phyloP scores from a whole-genome alignment of 768 basidiomycete species.

The Fomitopsis serialis region DNA sequence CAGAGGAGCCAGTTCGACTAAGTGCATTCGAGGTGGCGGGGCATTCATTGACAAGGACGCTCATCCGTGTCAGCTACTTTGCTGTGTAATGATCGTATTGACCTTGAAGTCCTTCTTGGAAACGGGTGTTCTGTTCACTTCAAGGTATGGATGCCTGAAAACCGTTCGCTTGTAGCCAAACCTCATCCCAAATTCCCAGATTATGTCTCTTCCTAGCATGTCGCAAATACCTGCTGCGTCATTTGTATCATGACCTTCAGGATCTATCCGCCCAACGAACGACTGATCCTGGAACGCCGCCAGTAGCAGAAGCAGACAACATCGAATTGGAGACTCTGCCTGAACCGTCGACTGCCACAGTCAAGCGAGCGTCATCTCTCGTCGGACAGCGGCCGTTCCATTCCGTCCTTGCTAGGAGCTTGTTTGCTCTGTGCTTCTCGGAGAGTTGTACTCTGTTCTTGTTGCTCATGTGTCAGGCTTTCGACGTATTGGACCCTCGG shows the following conservation, averaged over 20 bases:
- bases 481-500: constrained; percentile 48
- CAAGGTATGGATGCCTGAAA: background rate
- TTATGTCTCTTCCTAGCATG: constrained; percentile 49
- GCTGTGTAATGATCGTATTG: too few species aligned
- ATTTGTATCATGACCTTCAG: constrained; percentile 56
- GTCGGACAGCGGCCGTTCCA: constrained; percentile 34
- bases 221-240: constrained; percentile 50
- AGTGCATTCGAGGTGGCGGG: too few species aligned
- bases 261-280: constrained; percentile 31
- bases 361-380: background rate
- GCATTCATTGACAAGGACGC: too few species aligned
- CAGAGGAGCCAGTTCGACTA: too few species aligned
- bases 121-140: background rate
- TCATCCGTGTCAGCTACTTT: too few species aligned
- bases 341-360: constrained; percentile 21
- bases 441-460: constrained; percentile 72
- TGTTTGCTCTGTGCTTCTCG: constrained; percentile 69
- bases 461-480: constrained; percentile 67
- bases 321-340: constrained; percentile 25
- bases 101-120: too few species aligned
- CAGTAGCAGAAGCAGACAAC: background rate
- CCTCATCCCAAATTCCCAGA: constrained; percentile 27
- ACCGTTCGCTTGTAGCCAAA: too few species aligned
- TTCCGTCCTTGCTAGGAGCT: constrained; percentile 46
- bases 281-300: background rate